These are phyloP conservation scores for Elsinoe necatrix DNA, from an alignment of 2,329 filamentous ascomycete genomes.

Conservation along the genomic window DNA sequence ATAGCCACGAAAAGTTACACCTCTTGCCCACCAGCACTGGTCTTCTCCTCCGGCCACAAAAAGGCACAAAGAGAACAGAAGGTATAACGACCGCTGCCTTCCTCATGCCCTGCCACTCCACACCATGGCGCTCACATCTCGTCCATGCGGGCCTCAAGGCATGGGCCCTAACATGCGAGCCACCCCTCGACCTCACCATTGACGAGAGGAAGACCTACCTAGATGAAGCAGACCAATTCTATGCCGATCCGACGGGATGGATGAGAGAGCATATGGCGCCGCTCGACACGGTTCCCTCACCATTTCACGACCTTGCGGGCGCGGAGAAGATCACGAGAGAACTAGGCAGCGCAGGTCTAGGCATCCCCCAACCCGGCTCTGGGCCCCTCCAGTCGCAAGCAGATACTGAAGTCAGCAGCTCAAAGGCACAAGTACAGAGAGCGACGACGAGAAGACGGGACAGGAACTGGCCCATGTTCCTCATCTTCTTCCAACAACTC, in stretches of 20 bases:
- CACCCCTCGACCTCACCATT: conserved; percentile 62
- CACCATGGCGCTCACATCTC: conserved; percentile 86
- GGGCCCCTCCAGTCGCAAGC: not conserved
- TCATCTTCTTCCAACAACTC: conserved; percentile 51
- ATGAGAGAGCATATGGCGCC: conserved; percentile 34
- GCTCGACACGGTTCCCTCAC: conserved; percentile 1
- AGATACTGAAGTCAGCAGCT: no score
- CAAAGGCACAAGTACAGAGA: no score
- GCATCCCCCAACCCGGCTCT: conserved; percentile 15
- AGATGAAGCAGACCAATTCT: conserved; percentile 90
- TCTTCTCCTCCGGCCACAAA: conserved; percentile 5
- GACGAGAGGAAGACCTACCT: conserved; percentile 59
- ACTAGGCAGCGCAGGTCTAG: conserved; percentile 17
- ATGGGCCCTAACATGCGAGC: conserved; percentile 84
- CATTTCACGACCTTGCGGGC: not conserved
- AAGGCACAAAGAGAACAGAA: conserved; percentile 13
- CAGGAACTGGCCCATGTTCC: conserved; percentile 37
- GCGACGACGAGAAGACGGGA: not conserved
- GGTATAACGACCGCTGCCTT: conserved; percentile 56
- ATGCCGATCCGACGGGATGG: conserved; percentile 50
- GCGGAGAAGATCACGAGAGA: not conserved
- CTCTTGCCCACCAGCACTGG: conserved; percentile 23
- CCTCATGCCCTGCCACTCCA: conserved; percentile 92
- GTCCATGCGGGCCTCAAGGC: conserved; percentile 65
- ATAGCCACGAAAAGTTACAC: conserved; percentile 51